Evolutionary conservation across 805 yeast genomes (phyloP), one percentile per base, ranked within the genome.

Genomic region (Scheffersomyces lignosus): DNA sequence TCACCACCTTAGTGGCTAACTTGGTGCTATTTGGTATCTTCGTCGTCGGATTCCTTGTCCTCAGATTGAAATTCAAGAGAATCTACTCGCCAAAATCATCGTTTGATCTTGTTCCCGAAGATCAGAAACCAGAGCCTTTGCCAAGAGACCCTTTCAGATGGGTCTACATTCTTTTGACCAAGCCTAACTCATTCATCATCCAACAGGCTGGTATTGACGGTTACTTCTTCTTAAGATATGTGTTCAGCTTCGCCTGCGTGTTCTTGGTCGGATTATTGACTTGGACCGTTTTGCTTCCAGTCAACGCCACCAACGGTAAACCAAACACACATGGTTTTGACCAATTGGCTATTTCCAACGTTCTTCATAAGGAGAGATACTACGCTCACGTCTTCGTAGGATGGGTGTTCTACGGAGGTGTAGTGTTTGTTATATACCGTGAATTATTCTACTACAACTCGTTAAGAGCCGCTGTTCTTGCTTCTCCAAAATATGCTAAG

Each of bases 151-250:
- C 83, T 2, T 61, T 81, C 55, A 66, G 74, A 22, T 90, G 97
- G 98, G 39, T 89, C 8, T 45, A 60, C 6, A 80, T 82, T 5
- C 56, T 91, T 18, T 49, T 86, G 33, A 63, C 73, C 32, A 81
- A 85, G 53, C 78, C 87, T 1, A 89, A 86, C 38, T 66, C 83
- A 32, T 86, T 86, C 53, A 71, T 90, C 37, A 78, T 91, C 41
- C 81, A 83, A 47, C 95, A 91, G 52, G 83, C 93, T 15, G 98
- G 97, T 13, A 58, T 91, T n/a, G 98, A 91, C 57, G 97, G 96
- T 4, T 91, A 87, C 66, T 82, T 93, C 55, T 91, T 90, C 59
- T 64, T 89, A 43, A 73, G 99, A 47, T 93, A 85, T 55, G 60
- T 93, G 18, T 71, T 77, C 33, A 52, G 84, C 25, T 66, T 87